These are phyloP conservation scores for Macrophomina pseudophaseolina DNA, from an alignment of 2,329 filamentous ascomycete species.

Conservation along the genomic window DNA sequence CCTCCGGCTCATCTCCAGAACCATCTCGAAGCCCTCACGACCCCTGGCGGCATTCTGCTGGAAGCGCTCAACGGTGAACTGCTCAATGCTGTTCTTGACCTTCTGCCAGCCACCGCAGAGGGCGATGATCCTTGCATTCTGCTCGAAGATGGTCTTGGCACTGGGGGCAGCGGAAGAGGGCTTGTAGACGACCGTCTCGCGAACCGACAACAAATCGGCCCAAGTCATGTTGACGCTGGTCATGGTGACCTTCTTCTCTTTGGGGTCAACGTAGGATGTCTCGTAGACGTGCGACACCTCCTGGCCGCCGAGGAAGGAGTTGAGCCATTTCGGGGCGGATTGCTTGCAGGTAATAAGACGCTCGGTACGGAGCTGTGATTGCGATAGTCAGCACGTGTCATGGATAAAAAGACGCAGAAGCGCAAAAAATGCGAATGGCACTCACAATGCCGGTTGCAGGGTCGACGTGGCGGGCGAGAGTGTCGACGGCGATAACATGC, in stretches of 20 bases:
- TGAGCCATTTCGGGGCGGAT: slow-evolving; percentile 79
- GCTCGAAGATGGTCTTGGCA: slow-evolving; percentile 77
- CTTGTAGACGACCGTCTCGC: slow-evolving; percentile 89
- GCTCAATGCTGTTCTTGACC: slow-evolving; percentile 95
- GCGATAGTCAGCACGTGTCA: slow-evolving; percentile 18
- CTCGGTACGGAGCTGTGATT: slow-evolving; percentile 68
- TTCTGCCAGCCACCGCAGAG: slow-evolving; percentile 96
- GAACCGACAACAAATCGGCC: slow-evolving; percentile 86
- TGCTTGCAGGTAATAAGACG: slow-evolving; percentile 69
- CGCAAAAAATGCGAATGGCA: slow-evolving; percentile 29
- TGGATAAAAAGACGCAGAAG: background rate
- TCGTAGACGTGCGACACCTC: slow-evolving; percentile 92
- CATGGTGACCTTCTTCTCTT: slow-evolving; percentile 88
- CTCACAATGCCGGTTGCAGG: slow-evolving; percentile 69
- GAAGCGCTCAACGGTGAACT: slow-evolving; percentile 86
- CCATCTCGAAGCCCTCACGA: slow-evolving; percentile 91
- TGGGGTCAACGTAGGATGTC: slow-evolving; percentile 90
- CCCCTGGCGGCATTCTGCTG: slow-evolving; percentile 89
- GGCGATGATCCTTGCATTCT: slow-evolving; percentile 91
- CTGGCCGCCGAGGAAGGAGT: slow-evolving; percentile 75
- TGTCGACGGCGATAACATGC: slow-evolving; percentile 95
- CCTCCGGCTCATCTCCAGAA: slow-evolving; percentile 88
- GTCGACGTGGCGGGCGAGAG: slow-evolving; percentile 74
- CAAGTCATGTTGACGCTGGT: slow-evolving; percentile 94
- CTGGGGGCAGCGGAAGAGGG: slow-evolving; percentile 58